Evolutionary conservation across 2,329 filamentous ascomycete genomes (phyloP).

Genomic region (Teratosphaeria nubilosa): DNA sequence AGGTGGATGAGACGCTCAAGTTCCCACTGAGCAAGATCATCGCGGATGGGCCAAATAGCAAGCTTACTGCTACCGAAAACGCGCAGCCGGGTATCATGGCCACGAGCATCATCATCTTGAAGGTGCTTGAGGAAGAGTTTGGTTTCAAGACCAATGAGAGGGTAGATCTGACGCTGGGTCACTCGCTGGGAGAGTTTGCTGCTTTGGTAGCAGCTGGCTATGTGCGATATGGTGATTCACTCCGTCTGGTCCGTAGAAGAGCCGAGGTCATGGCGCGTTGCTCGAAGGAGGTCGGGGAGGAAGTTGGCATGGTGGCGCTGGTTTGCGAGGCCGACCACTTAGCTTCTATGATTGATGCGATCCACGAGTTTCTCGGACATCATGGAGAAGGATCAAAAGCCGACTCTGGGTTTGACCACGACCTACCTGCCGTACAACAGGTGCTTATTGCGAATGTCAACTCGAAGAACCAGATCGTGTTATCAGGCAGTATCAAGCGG

Average conservation of each 20-base stretch:
- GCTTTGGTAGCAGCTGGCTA: constrained; percentile 79
- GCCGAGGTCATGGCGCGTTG: constrained; percentile 77
- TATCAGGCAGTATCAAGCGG: constrained; percentile 74
- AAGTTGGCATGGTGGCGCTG: constrained; percentile 89
- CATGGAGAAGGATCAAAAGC: constrained; percentile 53
- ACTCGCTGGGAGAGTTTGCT: constrained; percentile 88
- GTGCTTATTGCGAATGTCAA: constrained; percentile 91
- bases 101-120: constrained; percentile 79
- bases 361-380: constrained; percentile 69
- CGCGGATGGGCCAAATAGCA: constrained; percentile 63
- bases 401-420: constrained; percentile 48
- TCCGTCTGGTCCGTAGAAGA: constrained; percentile 64
- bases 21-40: constrained; percentile 70
- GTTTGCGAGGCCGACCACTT: constrained; percentile 79
- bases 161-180: constrained; percentile 75
- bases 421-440: constrained; percentile 68
- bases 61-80: constrained; percentile 72
- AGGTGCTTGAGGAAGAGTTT: constrained; percentile 77
- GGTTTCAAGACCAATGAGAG: constrained; percentile 60
- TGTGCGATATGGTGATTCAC: constrained; percentile 64
- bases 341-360: constrained; percentile 56
- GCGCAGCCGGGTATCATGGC: constrained; percentile 96
- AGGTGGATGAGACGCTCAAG: constrained; percentile 70
- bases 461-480: constrained; percentile 89
- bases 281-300: constrained; percentile 55